Evolutionary conservation across 2,329 filamentous ascomycete species (phyloP).

Genomic region (Diaporthe sp.): DNA sequence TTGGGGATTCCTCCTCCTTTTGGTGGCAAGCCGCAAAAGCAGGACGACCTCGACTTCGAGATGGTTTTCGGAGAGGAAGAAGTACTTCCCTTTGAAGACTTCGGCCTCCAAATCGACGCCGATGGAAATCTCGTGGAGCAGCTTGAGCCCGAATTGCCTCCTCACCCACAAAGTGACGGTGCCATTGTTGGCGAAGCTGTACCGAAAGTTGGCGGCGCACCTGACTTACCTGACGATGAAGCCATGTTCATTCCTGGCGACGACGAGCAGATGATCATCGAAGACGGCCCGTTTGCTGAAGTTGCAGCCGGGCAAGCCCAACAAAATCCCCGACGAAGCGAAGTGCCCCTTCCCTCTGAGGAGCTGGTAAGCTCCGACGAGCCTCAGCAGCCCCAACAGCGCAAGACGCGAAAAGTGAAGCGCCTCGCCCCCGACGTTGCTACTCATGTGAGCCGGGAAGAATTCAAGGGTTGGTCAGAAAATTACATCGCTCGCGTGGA

Average conservation of each 20-base stretch:
- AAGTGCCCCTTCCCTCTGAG: slow-evolving; percentile 22
- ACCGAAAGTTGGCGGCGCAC: slow-evolving; percentile 10
- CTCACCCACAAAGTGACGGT: slow-evolving; percentile 42
- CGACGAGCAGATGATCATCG: slow-evolving; percentile 50
- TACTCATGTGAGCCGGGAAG: slow-evolving; percentile 48
- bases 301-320: slow-evolving; percentile 14
- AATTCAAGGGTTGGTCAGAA: slow-evolving; percentile 53
- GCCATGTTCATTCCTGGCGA: slow-evolving; percentile 33
- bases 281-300: slow-evolving; percentile 44
- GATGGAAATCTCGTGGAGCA: slow-evolving; percentile 62
- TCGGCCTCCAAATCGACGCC: slow-evolving; percentile 61
- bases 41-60: slow-evolving; percentile 40
- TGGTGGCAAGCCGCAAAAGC: slow-evolving; percentile 37
- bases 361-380: slow-evolving; percentile 26
- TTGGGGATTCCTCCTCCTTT: slow-evolving; percentile 36
- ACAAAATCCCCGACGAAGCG: background rate
- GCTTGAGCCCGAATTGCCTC: slow-evolving; percentile 57
- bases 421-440: slow-evolving; percentile 42
- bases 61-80: slow-evolving; percentile 51
- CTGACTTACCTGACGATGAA: slow-evolving; percentile 29
- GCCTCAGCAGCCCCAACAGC: slow-evolving; percentile 4
- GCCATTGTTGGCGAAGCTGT: background rate
- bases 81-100: slow-evolving; percentile 49
- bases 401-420: slow-evolving; percentile 41
- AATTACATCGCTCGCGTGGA: slow-evolving; percentile 68